phyloP scores from a whole-genome alignment of 306 rosid genomes.

The Trifolium fragiferum region DNA sequence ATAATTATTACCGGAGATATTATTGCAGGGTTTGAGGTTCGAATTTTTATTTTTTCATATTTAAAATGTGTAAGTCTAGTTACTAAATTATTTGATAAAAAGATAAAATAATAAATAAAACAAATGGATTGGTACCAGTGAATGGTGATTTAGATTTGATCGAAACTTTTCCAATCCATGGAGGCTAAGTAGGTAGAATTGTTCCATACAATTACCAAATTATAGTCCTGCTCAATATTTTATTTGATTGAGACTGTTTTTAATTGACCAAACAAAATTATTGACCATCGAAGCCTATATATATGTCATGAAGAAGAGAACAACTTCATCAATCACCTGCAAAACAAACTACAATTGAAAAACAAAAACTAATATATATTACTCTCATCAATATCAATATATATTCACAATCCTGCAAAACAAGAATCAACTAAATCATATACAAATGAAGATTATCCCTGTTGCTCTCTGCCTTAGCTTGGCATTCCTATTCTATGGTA shows the following conservation, averaged over 20 bases:
- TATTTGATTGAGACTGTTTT: too few species aligned
- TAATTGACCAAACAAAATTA: neutral
- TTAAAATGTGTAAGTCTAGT: too few species aligned
- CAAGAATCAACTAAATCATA: neutral
- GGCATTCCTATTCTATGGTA: constrained; percentile 51
- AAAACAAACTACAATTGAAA: neutral
- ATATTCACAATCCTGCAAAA: neutral
- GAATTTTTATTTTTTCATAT: too few species aligned
- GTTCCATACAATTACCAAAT: neutral
- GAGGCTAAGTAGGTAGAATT: neutral
- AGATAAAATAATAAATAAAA: too few species aligned
- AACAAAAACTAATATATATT: neutral
- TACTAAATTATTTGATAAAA: too few species aligned
- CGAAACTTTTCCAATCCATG: neutral
- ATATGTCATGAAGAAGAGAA: neutral
- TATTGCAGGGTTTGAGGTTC: too few species aligned
- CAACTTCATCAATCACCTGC: neutral
- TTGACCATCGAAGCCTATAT: neutral
- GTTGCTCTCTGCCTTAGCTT: constrained; percentile 33
- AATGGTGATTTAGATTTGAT: neutral
- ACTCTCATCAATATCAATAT: too few species aligned
- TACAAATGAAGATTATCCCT: constrained; percentile 27
- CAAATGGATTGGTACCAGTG: too few species aligned
- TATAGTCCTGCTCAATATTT: neutral
- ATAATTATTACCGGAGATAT: too few species aligned